Base-by-base conservation (phyloP, 805 yeast species). In the Saccharomycopsis fibuligera region DNA sequence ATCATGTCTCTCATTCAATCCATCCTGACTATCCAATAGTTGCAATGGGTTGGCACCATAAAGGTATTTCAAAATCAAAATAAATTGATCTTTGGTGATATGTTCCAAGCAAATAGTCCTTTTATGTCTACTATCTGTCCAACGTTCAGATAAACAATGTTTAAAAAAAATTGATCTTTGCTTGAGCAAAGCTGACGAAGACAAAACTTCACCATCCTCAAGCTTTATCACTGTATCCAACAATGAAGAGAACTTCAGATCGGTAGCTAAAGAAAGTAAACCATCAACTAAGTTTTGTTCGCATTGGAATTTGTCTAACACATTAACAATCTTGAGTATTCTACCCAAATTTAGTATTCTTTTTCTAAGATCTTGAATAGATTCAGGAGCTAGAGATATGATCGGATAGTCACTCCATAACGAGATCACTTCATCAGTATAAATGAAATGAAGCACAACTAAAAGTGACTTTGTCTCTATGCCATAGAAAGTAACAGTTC, bases 121-220 rank as follows among this genome's bases (percentile, higher is more conserved):
- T 4, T 24, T 41, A 14, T 27, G 21, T 21, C 24, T 38, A 5
- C 47, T 41, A n/a, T 43, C 50, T 12, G 43, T 41, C 95, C 93
- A 86, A 42, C 78, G 60, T 0, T 63, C 58, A 0, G 82, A 73
- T 31, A 84, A 68, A 2, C 78, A 54, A 0, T 81, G 70, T 48
- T 76, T 81, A 60, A 89, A 86, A 58, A 72, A 85, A 0, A 77
- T 79, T 41, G 81, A 76, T 50, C 95, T 65, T 0, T 75, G 62
- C 3, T 65, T 59, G n/a, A 89, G 37, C 6, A 47, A 21, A 9
- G 27, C 6, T 9, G 69, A 67, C 2, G 79, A 78, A 5, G 79
- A 78, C 3, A 51, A 48, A 0, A 73, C 29, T 1, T 24, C 30
- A 1, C 76, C 79, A 55, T 78, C 81, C 1, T 63, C 53, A n/a